Conservation (phyloP, 2,329 filamentous ascomycete genomes). For the Ophiostoma quercus region DNA sequence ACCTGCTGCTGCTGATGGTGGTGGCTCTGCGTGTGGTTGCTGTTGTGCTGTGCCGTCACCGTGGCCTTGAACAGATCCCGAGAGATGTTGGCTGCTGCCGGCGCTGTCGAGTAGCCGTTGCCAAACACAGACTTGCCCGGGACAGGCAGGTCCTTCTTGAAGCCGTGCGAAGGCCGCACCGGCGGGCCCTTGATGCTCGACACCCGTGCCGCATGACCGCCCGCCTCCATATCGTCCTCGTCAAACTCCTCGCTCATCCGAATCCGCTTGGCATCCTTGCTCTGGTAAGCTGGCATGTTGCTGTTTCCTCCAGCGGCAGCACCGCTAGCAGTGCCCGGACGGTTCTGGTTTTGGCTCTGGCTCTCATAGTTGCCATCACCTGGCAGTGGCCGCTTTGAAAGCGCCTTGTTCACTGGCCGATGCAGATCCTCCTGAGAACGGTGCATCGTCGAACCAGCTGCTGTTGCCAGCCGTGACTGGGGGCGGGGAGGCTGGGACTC, state of each 20-base stretch:
- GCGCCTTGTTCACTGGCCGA: conserved; percentile 61
- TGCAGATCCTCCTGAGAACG: conserved; percentile 54
- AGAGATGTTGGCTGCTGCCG: conserved; percentile 43
- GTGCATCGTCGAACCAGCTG: conserved; percentile 46
- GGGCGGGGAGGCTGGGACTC: conserved; percentile 41
- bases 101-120: conserved; percentile 56
- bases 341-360: conserved; percentile 19
- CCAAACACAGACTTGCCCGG: conserved; percentile 54
- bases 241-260: conserved; percentile 70
- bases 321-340: conserved; percentile 18
- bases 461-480: conserved; percentile 54
- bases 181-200: conserved; percentile 70
- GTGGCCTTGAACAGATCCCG: conserved; percentile 61
- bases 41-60: conserved; percentile 57
- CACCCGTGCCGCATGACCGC: conserved; percentile 52
- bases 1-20: conserved; percentile 46
- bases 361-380: conserved; percentile 18
- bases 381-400: conserved; percentile 67
- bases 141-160: conserved; percentile 58
- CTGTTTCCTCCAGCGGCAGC: conserved; percentile 26
- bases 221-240: conserved; percentile 51
- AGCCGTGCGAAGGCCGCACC: conserved; percentile 68
- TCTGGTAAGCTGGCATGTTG: conserved; percentile 57
- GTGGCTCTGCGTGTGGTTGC: conserved; percentile 8
- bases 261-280: conserved; percentile 71